Evolutionary conservation across 2,329 filamentous ascomycete genomes (phyloP), one percentile per base, ranked within the genome.

Genomic region (Zymoseptoria tritici): DNA sequence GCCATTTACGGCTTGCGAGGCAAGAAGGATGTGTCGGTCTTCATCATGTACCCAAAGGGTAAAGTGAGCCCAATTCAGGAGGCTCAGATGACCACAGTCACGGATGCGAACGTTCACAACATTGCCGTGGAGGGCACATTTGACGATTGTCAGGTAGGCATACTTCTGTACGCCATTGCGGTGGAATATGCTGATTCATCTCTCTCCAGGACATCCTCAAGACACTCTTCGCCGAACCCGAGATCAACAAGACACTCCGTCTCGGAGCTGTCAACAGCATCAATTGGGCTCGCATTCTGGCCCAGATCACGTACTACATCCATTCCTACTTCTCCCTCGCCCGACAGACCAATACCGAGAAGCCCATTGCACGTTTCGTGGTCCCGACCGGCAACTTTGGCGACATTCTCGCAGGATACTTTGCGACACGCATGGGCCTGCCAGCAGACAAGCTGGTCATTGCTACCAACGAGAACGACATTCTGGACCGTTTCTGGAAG

Each of bases 261-360:
- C 87, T 97, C 51, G 93, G 89, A 49, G 93, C 94, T 51, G 91
- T 97, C 67, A 97, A 97, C 80, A 94, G 89, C 52, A 97, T 97
- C 78, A 97, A 97, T 79, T 97, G 88, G 84, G 89, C 92, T 1
- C 84, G 94, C 68, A 97, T 99, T 67, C 83, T 99, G 46, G 93
- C 94, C 11, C 94, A 99, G 78, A 97, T 96, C 65, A 91, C 90
- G 62, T 97, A 96, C 82, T 99, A 96, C 81, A 96, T 97, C 80
- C 82, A 94, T 76, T 86, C 94, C 11, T 97, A 97, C 81, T 96
- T 97, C 77, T 79, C 86, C 13, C 85, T 99, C 36, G 81, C 80
- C 62, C 79, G 81, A 55, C 83, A 84, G 3, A 71, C 82, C 0
- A 75, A 78, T 16, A 88, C 88, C 74, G 82, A 85, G 60, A 70